Evolutionary conservation across 2,329 filamentous ascomycete species (phyloP).

Genomic region (Talaromyces sp.): DNA sequence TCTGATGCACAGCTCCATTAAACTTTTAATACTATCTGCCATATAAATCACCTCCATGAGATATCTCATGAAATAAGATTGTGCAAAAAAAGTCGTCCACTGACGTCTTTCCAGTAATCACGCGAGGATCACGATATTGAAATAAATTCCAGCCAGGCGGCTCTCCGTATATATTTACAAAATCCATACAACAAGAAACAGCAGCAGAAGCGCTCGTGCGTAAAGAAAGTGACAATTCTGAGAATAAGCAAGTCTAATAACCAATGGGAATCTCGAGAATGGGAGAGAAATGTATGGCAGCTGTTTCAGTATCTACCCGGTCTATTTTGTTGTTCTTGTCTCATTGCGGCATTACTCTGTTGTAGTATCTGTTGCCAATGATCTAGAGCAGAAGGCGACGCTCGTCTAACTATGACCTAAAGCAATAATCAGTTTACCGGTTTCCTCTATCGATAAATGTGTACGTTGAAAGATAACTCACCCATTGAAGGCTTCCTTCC

Average conservation of each 20-base stretch:
- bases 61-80: no score
- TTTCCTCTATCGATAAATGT: background rate
- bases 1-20: slow-evolving; percentile 7
- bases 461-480: background rate
- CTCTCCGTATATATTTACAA: no score
- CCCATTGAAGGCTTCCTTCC: slow-evolving; percentile 2
- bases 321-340: background rate
- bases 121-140: no score
- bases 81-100: no score
- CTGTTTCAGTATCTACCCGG: background rate
- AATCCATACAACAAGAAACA: no score
- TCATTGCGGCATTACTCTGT: background rate
- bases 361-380: slow-evolving; percentile 4
- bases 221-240: no score
- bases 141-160: no score
- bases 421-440: background rate
- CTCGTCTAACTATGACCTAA: slow-evolving; percentile 1
- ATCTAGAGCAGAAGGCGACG: slow-evolving; percentile 1
- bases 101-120: no score
- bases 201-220: no score
- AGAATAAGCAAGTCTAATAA: no score
- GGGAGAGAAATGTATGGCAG: background rate
- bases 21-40: no score
- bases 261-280: background rate
- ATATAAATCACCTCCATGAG: no score